Percentiles rank a stretch among this genome's conserved stretches.
Conservation (phyloP, 306 rosid species). For the Quillaja saponaria region DNA sequence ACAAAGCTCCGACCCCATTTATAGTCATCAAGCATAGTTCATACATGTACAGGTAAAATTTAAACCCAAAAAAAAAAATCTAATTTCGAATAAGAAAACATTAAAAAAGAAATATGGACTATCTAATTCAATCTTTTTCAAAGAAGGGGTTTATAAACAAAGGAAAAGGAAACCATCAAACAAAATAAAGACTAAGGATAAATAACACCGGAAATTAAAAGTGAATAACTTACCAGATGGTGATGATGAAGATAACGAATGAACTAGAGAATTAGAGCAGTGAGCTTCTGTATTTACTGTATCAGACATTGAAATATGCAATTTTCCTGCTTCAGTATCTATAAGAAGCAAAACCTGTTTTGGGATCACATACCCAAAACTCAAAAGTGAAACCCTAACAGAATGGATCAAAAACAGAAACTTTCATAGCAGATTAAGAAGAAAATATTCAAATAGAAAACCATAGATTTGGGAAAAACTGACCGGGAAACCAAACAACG, state of each 20-base stretch:
- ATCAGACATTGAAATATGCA: constrained; percentile 34
- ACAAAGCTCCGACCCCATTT: neutral
- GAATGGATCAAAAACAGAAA: neutral
- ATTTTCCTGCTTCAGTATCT: neutral
- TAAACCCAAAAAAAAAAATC: neutral
- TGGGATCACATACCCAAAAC: neutral
- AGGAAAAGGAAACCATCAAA: neutral
- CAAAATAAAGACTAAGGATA: neutral
- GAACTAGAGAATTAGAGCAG: constrained; percentile 31
- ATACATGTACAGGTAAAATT: neutral
- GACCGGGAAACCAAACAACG: too few species aligned
- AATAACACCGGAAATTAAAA: neutral
- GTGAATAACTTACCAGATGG: constrained; percentile 29
- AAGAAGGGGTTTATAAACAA: constrained; percentile 1
- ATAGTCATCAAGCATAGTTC: neutral
- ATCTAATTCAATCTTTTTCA: neutral
- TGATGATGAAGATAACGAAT: constrained; percentile 29
- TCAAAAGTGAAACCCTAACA: constrained; percentile 31
- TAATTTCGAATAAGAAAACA: constrained; percentile 3
- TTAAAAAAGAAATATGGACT: neutral
- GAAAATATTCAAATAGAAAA: neutral
- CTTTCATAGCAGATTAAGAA: neutral
- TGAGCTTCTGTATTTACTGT: constrained; percentile 9
- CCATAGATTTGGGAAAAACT: too few species aligned
- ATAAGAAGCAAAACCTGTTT: neutral